These are phyloP conservation scores for Chlamydomonas applanata DNA, from an alignment of 139 green algal genomes.

Conservation along the genomic window DNA sequence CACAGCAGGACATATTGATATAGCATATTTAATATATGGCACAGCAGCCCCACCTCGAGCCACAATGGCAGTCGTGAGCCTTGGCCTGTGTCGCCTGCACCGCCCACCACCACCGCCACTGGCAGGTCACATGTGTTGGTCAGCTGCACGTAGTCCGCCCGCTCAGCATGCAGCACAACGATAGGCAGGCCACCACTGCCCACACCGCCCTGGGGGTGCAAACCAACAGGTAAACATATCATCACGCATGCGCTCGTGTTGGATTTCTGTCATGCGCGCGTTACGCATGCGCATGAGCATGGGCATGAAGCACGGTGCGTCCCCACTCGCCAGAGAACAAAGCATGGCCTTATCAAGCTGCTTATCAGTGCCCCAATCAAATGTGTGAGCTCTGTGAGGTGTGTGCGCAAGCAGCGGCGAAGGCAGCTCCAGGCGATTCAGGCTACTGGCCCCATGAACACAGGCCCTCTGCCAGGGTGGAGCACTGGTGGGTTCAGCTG, in stretches of 20 bases:
- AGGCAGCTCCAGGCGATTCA: no score
- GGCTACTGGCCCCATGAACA: no score
- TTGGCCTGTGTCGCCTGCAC: background rate
- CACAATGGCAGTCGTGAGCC: background rate
- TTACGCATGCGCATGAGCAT: background rate
- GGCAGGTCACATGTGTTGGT: background rate
- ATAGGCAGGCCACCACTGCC: background rate
- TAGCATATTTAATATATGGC: no score
- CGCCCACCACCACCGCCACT: background rate
- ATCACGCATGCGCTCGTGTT: background rate
- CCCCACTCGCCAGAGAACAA: no score
- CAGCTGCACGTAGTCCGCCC: background rate
- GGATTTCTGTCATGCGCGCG: background rate
- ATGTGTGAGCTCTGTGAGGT: no score
- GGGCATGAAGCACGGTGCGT: no score
- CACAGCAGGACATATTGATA: no score
- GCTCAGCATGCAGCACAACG: background rate
- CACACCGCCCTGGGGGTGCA: background rate
- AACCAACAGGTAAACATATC: background rate
- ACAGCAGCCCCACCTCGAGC: constrained; percentile 5
- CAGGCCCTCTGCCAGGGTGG: no score
- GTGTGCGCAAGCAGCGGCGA: no score
- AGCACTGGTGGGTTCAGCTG: no score
- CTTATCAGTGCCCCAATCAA: no score
- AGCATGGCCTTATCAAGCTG: no score